These are phyloP conservation scores for Ceratocystis papillata DNA, from an alignment of 2,329 filamentous ascomycete species.

Conservation along the genomic window DNA sequence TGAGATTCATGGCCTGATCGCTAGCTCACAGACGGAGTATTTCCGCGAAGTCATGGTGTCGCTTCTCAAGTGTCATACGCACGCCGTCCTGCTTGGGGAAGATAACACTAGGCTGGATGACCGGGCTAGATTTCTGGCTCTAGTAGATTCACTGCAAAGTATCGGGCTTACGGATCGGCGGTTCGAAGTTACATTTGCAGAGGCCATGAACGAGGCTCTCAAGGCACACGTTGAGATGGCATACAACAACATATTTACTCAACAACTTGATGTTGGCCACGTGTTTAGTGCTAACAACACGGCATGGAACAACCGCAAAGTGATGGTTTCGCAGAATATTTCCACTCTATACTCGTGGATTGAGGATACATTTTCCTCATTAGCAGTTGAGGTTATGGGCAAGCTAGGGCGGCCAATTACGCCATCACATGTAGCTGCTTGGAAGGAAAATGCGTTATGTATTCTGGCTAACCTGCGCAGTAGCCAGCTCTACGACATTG, in stretches of 20 bases:
- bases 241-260: conserved; percentile 13
- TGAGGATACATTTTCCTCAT: conserved; percentile 52
- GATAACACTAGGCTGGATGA: not conserved
- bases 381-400: conserved; percentile 51
- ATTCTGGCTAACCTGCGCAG: conserved; percentile 59
- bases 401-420: conserved; percentile 38
- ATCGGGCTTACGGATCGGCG: conserved; percentile 39
- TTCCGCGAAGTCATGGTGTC: conserved; percentile 43
- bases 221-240: conserved; percentile 11
- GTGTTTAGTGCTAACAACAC: conserved; percentile 2
- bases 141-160: conserved; percentile 41
- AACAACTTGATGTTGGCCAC: conserved; percentile 12
- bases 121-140: not conserved
- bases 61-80: not conserved
- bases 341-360: conserved; percentile 44
- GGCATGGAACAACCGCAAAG: conserved; percentile 2
- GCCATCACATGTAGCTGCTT: conserved; percentile 51
- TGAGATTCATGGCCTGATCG: conserved; percentile 54
- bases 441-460: conserved; percentile 58
- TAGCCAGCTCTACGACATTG: conserved; percentile 66
- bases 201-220: conserved; percentile 15
- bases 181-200: conserved; percentile 17
- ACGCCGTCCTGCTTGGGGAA: not conserved
- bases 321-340: conserved; percentile 15
- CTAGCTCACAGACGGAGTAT: conserved; percentile 48